Evolutionary conservation across 2,329 filamentous ascomycete genomes (phyloP).

Genomic region (Trichoderma semiorbis): DNA sequence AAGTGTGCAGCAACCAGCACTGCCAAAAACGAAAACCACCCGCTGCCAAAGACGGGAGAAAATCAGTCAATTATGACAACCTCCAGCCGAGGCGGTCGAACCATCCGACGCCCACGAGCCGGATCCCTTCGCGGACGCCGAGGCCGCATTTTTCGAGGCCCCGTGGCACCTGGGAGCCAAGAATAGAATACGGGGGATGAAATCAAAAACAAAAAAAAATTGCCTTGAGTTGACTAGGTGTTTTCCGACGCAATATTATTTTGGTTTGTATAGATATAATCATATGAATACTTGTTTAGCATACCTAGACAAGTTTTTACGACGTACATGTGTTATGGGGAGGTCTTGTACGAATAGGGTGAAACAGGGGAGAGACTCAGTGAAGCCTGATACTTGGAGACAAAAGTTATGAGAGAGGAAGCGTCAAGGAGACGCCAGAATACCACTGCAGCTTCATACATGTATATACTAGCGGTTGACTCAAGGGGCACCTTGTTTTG

Average conservation of each 20-base stretch:
- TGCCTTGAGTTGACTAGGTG: neutral
- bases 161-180: neutral
- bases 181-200: neutral
- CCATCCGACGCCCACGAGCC: constrained; percentile 27
- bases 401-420: neutral
- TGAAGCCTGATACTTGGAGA: neutral
- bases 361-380: neutral
- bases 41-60: constrained; percentile 8
- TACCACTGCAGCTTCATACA: neutral
- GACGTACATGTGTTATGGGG: neutral
- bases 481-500: neutral
- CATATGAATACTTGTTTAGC: neutral
- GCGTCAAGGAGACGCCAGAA: neutral
- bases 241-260: neutral
- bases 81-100: constrained; percentile 22
- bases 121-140: constrained; percentile 29
- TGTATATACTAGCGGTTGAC: neutral
- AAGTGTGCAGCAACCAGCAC: neutral
- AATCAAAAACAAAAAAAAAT: neutral
- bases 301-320: neutral
- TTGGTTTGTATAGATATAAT: constrained; percentile 10
- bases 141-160: constrained; percentile 21
- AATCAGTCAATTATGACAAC: neutral
- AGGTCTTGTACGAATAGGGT: neutral
- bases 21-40: constrained; percentile 18